Evolutionary conservation across 805 yeast species (phyloP), one percentile per base, ranked within the genome.

Genomic region (Wickerhamiella azyma): DNA sequence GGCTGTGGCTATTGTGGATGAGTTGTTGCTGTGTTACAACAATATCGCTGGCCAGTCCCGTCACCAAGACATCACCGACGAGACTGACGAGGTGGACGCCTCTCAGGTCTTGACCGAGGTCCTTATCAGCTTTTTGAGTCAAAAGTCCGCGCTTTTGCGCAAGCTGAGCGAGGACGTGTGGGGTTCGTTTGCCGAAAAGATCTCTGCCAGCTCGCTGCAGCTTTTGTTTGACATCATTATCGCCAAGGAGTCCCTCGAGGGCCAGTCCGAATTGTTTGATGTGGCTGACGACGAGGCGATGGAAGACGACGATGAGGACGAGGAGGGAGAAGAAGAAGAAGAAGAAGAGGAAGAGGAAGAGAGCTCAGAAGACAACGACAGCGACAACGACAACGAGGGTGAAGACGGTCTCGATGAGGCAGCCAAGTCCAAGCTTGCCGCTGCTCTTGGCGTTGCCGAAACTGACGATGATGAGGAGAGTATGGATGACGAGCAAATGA

Each of bases 401-500:
- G 63, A 55, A 9, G 52, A 51, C 5, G 46, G 39, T 11, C 33
- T 41, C 7, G 58, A 45, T 17, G 47, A 33, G 24, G 55, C 48
- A 14, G 48, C 59, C 3, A 56, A 62, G 52, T 24, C 24, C 14
- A 43, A 41, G 26, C 50, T 53, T 5, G 57, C 58, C 4, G 48
- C 45, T 2, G 40, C 57, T 0, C 46, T 55, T 17, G 52, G 53
- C 9, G 53, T 54, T 14, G 48, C 48, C n/a, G 56, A 52, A 6
- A 55, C 45, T 6, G 54, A 40, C 6, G 72, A 74, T 6, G 79
- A 75, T 21, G 83, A 79, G 43, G 94, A 83, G 53, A 78, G 89
- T 0, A 84, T 86, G 94, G 94, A 88, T 50, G 96, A 88, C 62
- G 96, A 88, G 55, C 86, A 86, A 60, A 89, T 89, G 97, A 77